These are phyloP conservation scores for Phlebopus sp. DNA, from an alignment of 1,284 basidiomycete genomes.

Conservation along the genomic window DNA sequence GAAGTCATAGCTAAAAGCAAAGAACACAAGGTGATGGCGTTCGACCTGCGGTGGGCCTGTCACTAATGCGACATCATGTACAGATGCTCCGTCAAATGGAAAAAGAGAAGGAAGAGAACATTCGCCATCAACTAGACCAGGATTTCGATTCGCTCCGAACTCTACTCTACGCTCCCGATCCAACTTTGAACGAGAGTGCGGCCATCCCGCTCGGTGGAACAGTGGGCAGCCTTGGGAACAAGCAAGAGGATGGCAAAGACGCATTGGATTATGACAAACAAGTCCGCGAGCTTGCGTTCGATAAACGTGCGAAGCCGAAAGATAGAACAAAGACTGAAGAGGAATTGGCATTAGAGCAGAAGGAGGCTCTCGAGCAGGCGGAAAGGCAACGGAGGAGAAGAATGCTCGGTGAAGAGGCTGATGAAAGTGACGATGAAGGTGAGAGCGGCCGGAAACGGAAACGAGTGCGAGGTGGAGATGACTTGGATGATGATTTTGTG, in stretches of 20 bases:
- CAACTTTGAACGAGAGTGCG: slow-evolving; percentile 42
- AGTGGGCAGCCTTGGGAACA: slow-evolving; percentile 1
- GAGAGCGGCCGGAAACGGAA: slow-evolving; percentile 38
- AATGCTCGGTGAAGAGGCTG: slow-evolving; percentile 82
- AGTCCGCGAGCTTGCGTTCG: slow-evolving; percentile 91
- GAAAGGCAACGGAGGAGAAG: slow-evolving; percentile 79
- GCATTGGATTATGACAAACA: slow-evolving; percentile 82
- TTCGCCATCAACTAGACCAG: slow-evolving; percentile 86
- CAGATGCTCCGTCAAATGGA: slow-evolving; percentile 87
- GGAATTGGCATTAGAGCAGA: slow-evolving; percentile 88
- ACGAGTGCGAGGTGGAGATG: slow-evolving; percentile 69
- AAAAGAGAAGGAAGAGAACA: slow-evolving; percentile 81
- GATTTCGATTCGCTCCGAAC: slow-evolving; percentile 84
- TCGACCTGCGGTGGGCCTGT: neutral
- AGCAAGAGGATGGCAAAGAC: slow-evolving; percentile 16
- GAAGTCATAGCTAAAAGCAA: slow-evolving; percentile 99
- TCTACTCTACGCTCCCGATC: slow-evolving; percentile 64
- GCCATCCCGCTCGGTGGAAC: slow-evolving; percentile 33
- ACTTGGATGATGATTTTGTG: slow-evolving; percentile 89
- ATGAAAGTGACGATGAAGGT: slow-evolving; percentile 58
- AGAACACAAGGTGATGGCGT: slow-evolving; percentile 71
- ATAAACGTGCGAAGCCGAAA: slow-evolving; percentile 91
- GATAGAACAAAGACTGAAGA: slow-evolving; percentile 97
- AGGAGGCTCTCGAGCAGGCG: slow-evolving; percentile 81
- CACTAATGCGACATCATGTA: slow-evolving; percentile 4